Percentiles rank a stretch among this genome's conserved stretches.
Evolutionary conservation across 140 eudicot species (phyloP).

Genomic region (Senecio squalidus): DNA sequence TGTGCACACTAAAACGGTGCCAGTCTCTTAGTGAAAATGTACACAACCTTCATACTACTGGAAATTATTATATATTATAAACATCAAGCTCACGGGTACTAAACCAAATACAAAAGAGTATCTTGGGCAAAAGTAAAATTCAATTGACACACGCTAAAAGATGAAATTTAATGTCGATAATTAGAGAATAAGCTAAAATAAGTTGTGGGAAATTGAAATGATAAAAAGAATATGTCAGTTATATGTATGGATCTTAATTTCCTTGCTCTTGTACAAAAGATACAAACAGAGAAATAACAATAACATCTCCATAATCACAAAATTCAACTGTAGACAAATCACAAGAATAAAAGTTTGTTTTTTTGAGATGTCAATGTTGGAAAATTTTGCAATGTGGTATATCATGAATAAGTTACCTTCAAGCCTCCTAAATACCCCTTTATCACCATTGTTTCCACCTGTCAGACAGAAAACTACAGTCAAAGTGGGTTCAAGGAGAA

Average conservation of each 20-base stretch:
- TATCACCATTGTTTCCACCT: slow-evolving; percentile 57
- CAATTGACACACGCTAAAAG: neutral
- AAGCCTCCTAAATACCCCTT: slow-evolving; percentile 46
- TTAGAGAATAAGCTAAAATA: neutral
- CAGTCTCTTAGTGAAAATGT: neutral
- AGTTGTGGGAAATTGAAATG: neutral
- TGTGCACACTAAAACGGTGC: neutral
- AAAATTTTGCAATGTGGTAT: neutral
- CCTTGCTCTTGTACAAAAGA: neutral
- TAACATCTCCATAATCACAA: neutral
- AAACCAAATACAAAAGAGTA: neutral
- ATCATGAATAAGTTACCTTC: slow-evolving; percentile 51
- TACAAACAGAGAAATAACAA: neutral
- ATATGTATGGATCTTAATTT: neutral
- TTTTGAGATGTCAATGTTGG: neutral
- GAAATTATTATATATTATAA: neutral
- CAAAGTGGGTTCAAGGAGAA: slow-evolving; percentile 7
- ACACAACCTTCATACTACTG: neutral
- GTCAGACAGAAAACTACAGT: slow-evolving; percentile 18
- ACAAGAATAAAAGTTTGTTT: neutral
- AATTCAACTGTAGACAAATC: neutral
- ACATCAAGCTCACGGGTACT: neutral
- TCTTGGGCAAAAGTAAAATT: neutral
- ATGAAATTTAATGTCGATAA: too few species aligned
- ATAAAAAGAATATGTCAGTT: neutral